phyloP scores from a whole-genome alignment of 2,329 filamentous ascomycete species.

The Gyromitra esculenta region DNA sequence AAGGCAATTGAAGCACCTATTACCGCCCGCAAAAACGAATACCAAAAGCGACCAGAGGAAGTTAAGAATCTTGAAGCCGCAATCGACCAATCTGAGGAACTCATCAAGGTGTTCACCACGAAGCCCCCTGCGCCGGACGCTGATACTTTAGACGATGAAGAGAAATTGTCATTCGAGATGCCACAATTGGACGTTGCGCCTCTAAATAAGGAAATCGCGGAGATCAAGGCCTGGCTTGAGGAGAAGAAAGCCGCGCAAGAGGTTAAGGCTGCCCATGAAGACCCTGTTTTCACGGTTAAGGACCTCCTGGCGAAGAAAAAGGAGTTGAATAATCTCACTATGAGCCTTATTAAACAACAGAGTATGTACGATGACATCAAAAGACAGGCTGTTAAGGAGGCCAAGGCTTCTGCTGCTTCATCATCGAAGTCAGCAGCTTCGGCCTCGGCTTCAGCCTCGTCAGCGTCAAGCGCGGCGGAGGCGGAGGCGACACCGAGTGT shows the following conservation, averaged over 20 bases:
- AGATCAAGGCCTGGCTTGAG: slow-evolving; percentile 77
- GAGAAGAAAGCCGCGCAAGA: slow-evolving; percentile 76
- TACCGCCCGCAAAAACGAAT: slow-evolving; percentile 77
- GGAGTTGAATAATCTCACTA: slow-evolving; percentile 38
- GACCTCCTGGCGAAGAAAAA: slow-evolving; percentile 67
- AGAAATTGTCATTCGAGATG: slow-evolving; percentile 74
- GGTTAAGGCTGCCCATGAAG: slow-evolving; percentile 73
- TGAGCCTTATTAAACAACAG: slow-evolving; percentile 45
- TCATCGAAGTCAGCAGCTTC: slow-evolving; percentile 36
- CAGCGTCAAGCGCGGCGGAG: slow-evolving; percentile 27
- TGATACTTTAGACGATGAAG: slow-evolving; percentile 59
- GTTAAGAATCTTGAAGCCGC: slow-evolving; percentile 71
- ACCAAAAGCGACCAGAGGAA: slow-evolving; percentile 68
- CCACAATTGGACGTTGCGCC: slow-evolving; percentile 73
- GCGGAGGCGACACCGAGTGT: slow-evolving; percentile 41
- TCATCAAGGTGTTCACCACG: slow-evolving; percentile 27
- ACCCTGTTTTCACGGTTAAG: slow-evolving; percentile 77
- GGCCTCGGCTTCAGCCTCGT: slow-evolving; percentile 17
- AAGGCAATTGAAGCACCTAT: slow-evolving; percentile 81
- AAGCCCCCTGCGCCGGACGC: slow-evolving; percentile 52
- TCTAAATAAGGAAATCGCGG: slow-evolving; percentile 71
- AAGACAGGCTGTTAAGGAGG: slow-evolving; percentile 31
- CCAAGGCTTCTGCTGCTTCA: slow-evolving; percentile 30
- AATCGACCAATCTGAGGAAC: slow-evolving; percentile 39
- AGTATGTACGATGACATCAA: slow-evolving; percentile 39